phyloP scores from a whole-genome alignment of 805 yeast genomes.

The Torulaspora quercuum region DNA sequence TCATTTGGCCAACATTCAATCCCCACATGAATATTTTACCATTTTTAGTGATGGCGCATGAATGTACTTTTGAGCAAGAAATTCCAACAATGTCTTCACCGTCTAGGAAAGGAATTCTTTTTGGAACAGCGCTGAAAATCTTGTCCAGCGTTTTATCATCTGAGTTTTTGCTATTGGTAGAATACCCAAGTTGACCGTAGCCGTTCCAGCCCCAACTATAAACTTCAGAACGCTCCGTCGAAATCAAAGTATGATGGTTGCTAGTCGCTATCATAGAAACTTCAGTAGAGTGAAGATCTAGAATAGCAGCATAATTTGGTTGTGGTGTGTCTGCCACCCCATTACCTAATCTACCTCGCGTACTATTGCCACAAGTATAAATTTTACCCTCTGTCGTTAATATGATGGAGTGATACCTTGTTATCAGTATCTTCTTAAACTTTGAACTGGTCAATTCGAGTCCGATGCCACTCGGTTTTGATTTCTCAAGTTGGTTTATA shows the following conservation, averaged over 20 bases:
- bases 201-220: constrained; percentile 79
- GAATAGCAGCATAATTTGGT: constrained; percentile 45
- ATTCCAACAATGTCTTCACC: constrained; percentile 40
- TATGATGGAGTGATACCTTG: constrained; percentile 64
- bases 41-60: constrained; percentile 51
- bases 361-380: constrained; percentile 61
- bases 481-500: constrained; percentile 26
- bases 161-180: constrained; percentile 30
- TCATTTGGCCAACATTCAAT: constrained; percentile 77
- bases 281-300: constrained; percentile 37
- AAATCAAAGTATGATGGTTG: constrained; percentile 63
- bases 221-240: constrained; percentile 51
- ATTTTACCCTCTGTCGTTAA: constrained; percentile 53
- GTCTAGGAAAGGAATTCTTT: constrained; percentile 26
- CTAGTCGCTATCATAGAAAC: constrained; percentile 47
- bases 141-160: constrained; percentile 29
- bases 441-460: constrained; percentile 16
- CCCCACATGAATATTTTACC: constrained; percentile 69
- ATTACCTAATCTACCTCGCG: constrained; percentile 70
- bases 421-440: constrained; percentile 49
- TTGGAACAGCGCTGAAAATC: constrained; percentile 27
- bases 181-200: constrained; percentile 62
- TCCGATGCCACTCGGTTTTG: too few relatives aligned
- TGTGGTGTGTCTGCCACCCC: constrained; percentile 41
- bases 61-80: constrained; percentile 65